These are phyloP conservation scores for Pythium plurisporium DNA, from an alignment of 352 stramenopile genomes.

Conservation along the genomic window DNA sequence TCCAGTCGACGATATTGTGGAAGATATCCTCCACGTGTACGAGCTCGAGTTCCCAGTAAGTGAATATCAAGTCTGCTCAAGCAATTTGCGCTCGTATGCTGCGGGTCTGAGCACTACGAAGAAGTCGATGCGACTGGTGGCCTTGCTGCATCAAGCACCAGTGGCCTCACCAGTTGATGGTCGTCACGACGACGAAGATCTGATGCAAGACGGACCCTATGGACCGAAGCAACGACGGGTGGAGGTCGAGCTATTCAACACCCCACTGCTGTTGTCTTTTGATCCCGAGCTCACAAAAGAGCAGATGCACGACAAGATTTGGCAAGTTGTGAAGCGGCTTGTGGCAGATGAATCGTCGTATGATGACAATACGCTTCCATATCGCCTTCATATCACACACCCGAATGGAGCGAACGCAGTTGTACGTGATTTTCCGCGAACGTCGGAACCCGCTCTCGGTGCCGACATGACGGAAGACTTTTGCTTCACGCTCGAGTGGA, in stretches of 20 bases:
- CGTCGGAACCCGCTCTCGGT: conserved; percentile 40
- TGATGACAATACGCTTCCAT: conserved; percentile 47
- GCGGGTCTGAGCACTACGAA: conserved; percentile 22
- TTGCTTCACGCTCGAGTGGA: conserved; percentile 79
- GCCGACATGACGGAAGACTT: conserved; percentile 40
- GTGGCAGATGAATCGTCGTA: conserved; percentile 35
- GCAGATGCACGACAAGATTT: conserved; percentile 76
- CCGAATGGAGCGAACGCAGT: conserved; percentile 36
- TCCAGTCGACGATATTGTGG: conserved; percentile 41
- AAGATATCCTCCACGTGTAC: conserved; percentile 78
- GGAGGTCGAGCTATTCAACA: conserved; percentile 76
- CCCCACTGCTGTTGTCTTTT: conserved; percentile 68
- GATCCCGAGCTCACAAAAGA: conserved; percentile 50
- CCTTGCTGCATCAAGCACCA: conserved; percentile 62
- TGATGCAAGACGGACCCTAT: conserved; percentile 27
- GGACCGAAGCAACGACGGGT: conserved; percentile 60
- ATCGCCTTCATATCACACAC: conserved; percentile 62
- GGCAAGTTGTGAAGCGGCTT: conserved; percentile 73
- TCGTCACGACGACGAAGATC: conserved; percentile 28
- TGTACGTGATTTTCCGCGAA: conserved; percentile 47
- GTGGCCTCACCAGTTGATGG: conserved; percentile 51
- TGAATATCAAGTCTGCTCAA: conserved; percentile 68
- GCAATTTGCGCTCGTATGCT: conserved; percentile 37
- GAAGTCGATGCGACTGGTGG: conserved; percentile 68
- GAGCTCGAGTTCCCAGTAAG: conserved; percentile 75